Evolutionary conservation across 345 rosid species (phyloP), one percentile per base, ranked within the genome.

Genomic region (Boechera divaricarpa): DNA sequence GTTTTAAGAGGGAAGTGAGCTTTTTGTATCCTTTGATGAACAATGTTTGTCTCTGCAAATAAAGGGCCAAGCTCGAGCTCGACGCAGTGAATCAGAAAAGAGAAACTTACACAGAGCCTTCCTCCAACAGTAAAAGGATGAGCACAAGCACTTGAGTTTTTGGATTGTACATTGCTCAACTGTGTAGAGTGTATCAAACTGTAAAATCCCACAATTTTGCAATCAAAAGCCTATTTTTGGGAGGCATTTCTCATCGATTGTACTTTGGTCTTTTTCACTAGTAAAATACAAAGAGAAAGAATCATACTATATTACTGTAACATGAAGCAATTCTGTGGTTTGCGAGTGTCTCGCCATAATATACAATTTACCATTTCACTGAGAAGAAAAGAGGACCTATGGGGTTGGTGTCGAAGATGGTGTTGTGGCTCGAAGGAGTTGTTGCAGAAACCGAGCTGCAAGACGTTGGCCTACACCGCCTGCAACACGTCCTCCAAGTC

Each of bases 401-500:
- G 80, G 61, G 57, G 74, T 57, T 42, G 93, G 77, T 66, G 86
- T 5, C 9, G 95, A 76, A 67, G 92, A 67, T 53, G 83, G 69
- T 28, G 86, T 38, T 32, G 89, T 84, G 35, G 69, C 73, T 71
- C 84, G 90, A 16, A 94, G 94, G 51, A 94, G 75, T 82, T 92
- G 99, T 67, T 92, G 99, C 79, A 94, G 85, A 72, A 94, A 81
- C 41, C 98, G 83, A 26, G 98, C 98, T 9, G 97, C 94, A 44
- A 94, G 85, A 36, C 98, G 98, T 58, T 85, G 98, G 69, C 87
- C 86, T 62, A 90, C 86, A 74, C 97, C 98, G 32, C 93, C 87
- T 39, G 86, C 83, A 54, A 94, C 89, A 35, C 91, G 91, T 39
- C 86, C 88, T 44, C 97, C 98, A 0, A 94, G 85, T 81, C 69